Evolutionary conservation across 768 basidiomycete species (phyloP), one percentile per base, ranked within the genome.

Genomic region (Termitomyces sp.): DNA sequence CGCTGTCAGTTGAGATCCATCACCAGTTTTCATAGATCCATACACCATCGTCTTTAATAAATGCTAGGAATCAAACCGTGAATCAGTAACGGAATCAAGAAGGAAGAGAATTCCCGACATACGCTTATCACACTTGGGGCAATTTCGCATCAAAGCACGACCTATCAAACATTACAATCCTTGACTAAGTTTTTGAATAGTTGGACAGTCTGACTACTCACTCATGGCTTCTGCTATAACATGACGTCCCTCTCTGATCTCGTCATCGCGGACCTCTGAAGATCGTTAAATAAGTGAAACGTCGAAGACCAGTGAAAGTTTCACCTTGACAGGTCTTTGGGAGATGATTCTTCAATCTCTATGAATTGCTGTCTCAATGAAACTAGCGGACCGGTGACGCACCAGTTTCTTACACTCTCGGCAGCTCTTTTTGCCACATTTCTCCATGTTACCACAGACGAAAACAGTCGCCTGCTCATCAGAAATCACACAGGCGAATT

Each of bases 211-310:
- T 39, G 45, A 51, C 3, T 9, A 68, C 72, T 19, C 62, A 84
- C 86, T 89, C 89, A 91, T 91, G 9, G 89, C 89, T 66, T 91
- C 89, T 66, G 91, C 89, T 16, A 91, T 73, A 0, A 74, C 63
- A 67, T 91, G 89, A 47, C 82, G 76, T 11, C 78, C 82, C 66
- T 88, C 81, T 39, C 52, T 53, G 8, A 47, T 43, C 30, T 60
- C 53, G 16, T 54, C 55, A 25, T 57, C 59, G 12, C 52, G 41
- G 11, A 56, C 52, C 30, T 60, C 59, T 60, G 34, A 19, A 41
- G 14, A 30, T 32, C 23, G 1, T 8, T 46, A 19, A 44, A 10
- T 16, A 7, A 23, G 37, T 34, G n/a, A 34, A 11, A 37, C n/a
- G 2, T 12, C 19, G 10, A 41, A 27, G 9, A 4, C 39, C 28